Conservation (phyloP, 805 yeast species). For the Starmerella asiatica region DNA sequence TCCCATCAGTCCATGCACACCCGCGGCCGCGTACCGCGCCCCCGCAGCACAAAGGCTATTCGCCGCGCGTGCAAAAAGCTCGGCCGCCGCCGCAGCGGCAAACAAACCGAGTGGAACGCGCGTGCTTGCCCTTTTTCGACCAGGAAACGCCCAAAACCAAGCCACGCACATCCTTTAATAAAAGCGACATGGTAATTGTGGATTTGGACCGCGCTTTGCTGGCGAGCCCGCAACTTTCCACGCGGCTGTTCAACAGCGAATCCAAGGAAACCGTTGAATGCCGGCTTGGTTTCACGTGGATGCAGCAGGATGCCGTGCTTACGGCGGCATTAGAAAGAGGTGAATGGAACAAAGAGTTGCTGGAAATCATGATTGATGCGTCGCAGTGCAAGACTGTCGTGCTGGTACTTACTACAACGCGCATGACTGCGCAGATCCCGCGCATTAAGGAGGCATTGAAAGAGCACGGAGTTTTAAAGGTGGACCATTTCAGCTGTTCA, state of each 20-base stretch:
- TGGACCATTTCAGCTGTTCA: conserved; percentile 16
- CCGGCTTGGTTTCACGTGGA: conserved; percentile 11
- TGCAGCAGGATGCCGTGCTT: conserved; percentile 13
- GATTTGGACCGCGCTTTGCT: conserved; percentile 20
- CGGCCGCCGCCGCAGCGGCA: background rate
- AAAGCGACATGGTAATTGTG: conserved; percentile 16
- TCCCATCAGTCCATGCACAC: background rate
- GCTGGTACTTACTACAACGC: conserved; percentile 17
- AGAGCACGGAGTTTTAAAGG: conserved; percentile 7
- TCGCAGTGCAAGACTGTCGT: background rate
- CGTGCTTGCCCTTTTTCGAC: conserved; percentile 11
- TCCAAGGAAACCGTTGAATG: conserved; percentile 12
- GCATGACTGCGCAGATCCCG: conserved; percentile 5
- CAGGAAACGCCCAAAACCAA: conserved; percentile 1
- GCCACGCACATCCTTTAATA: background rate
- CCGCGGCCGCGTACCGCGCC: too few relatives aligned
- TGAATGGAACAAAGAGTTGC: conserved; percentile 15
- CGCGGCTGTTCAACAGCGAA: conserved; percentile 10
- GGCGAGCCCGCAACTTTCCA: conserved; percentile 11
- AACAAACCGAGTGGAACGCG: conserved; percentile 2
- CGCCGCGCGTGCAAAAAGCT: background rate
- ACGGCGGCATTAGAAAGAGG: conserved; percentile 8
- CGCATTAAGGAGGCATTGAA: conserved; percentile 9
- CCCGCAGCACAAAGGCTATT: background rate
- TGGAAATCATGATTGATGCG: conserved; percentile 12